Evolutionary conservation across 2,329 filamentous ascomycete species (phyloP), one percentile per base, ranked within the genome.

Genomic region (Cladorrhinum sp.): DNA sequence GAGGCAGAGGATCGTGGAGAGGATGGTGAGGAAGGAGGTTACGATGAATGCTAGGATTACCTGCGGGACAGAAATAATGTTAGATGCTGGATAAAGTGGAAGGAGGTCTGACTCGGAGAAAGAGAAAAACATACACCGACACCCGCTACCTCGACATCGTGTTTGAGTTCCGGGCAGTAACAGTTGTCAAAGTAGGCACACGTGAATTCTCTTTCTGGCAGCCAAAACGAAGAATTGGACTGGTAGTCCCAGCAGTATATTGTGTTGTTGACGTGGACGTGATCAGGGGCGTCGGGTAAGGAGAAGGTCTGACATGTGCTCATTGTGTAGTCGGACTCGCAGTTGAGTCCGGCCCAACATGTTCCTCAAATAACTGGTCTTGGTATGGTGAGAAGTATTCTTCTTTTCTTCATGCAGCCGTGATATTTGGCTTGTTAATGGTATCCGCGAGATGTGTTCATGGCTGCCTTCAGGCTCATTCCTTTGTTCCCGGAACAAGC

Each of bases 101-200:
- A n/a, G n/a, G n/a, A n/a, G n/a, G n/a, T n/a, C n/a, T n/a, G n/a
- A n/a, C n/a, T n/a, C n/a, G n/a, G n/a, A n/a, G n/a, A n/a, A n/a
- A n/a, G n/a, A n/a, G n/a, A n/a, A n/a, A n/a, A n/a, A n/a, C n/a
- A n/a, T n/a, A n/a, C 62, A 23, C 64, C 64, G 12, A 57, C 45
- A 9, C 64, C 60, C 3, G 60, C 62, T 16, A 63, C 56, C 22
- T 62, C 62, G 12, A 60, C 41, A 51, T 64, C 57, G 13, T 56
- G 58, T 38, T 59, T 55, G 13, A 66, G 48, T 22, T 50, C 41
- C 18, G 29, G 12, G n/a, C 57, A 59, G 36, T 59, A 36, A 20
- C 29, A 22, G 23, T 25, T 49, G 23, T 59, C 50, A 13, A 59
- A 59, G 7, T 32, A 27, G 23, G 18, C 25, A 41, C 57, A 59